These are phyloP conservation scores for Cyberlindnera galapagoensis DNA, from an alignment of 805 yeast species.

Conservation along the genomic window DNA sequence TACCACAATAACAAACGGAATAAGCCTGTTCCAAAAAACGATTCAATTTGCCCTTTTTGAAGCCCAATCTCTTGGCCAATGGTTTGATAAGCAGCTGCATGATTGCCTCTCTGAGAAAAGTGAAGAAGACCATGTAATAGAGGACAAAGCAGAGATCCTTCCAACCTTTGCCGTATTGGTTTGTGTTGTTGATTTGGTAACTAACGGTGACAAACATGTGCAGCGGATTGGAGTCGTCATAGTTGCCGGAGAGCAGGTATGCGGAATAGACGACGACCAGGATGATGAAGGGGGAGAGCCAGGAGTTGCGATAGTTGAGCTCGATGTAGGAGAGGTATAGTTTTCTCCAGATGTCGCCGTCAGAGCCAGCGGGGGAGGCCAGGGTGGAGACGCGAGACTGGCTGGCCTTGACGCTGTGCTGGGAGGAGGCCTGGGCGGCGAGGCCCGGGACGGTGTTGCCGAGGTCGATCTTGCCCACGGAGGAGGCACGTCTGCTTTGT, in stretches of 20 bases:
- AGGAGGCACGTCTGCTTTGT: conserved; percentile 47
- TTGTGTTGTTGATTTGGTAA: conserved; percentile 53
- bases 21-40: conserved; percentile 94
- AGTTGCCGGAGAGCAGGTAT: conserved; percentile 52
- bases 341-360: conserved; percentile 49
- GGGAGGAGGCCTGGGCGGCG: conserved; percentile 54
- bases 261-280: conserved; percentile 34
- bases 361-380: conserved; percentile 31
- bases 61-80: conserved; percentile 47
- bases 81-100: conserved; percentile 83
- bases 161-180: conserved; percentile 80
- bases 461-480: conserved; percentile 66
- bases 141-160: conserved; percentile 76
- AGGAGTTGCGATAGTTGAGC: conserved; percentile 50
- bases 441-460: conserved; percentile 73
- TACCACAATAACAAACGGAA: conserved; percentile 71
- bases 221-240: conserved; percentile 52
- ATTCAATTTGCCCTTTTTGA: conserved; percentile 46
- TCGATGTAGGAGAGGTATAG: conserved; percentile 54
- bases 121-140: conserved; percentile 79
- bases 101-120: conserved; percentile 82
- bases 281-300: conserved; percentile 62
- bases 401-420: conserved; percentile 34
- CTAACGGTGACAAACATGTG: conserved; percentile 60
- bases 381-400: conserved; percentile 29